Conservation (phyloP, 2,329 filamentous ascomycete species). For the Aureobasidium melanogenum region DNA sequence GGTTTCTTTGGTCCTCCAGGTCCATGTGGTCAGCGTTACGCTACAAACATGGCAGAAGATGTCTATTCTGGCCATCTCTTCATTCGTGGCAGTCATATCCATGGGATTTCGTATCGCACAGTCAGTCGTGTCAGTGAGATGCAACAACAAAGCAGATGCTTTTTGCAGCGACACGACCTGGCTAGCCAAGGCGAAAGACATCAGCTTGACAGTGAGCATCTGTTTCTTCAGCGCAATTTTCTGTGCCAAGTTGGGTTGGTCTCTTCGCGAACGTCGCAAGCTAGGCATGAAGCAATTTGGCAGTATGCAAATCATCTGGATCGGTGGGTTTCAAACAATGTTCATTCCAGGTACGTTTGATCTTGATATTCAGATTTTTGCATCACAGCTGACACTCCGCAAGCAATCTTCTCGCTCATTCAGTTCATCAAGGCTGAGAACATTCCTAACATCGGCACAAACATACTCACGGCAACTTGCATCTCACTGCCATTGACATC, state of each 20-base stretch:
- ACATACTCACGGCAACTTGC: constrained; percentile 50
- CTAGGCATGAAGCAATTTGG: constrained; percentile 54
- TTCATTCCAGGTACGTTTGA: constrained; percentile 51
- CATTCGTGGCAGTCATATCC: constrained; percentile 41
- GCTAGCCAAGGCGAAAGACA: constrained; percentile 26
- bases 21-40: constrained; percentile 53
- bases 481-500: constrained; percentile 58
- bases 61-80: constrained; percentile 39
- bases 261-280: constrained; percentile 46
- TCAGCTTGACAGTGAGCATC: constrained; percentile 47
- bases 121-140: constrained; percentile 38
- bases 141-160: constrained; percentile 15
- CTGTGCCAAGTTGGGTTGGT: constrained; percentile 50
- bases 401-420: constrained; percentile 53
- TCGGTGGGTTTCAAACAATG: constrained; percentile 60
- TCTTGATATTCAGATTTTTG: not conserved
- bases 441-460: constrained; percentile 45
- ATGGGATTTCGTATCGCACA: constrained; percentile 46
- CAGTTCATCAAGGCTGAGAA: constrained; percentile 38
- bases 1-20: constrained; percentile 53
- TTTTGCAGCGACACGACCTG: constrained; percentile 15
- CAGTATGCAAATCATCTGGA: constrained; percentile 57
- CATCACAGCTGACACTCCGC: constrained; percentile 9
- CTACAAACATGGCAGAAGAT: constrained; percentile 33
- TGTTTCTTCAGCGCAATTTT: constrained; percentile 57